Conservation (phyloP, 2,329 filamentous ascomycete genomes). For the Fusarium fujikuroi region DNA sequence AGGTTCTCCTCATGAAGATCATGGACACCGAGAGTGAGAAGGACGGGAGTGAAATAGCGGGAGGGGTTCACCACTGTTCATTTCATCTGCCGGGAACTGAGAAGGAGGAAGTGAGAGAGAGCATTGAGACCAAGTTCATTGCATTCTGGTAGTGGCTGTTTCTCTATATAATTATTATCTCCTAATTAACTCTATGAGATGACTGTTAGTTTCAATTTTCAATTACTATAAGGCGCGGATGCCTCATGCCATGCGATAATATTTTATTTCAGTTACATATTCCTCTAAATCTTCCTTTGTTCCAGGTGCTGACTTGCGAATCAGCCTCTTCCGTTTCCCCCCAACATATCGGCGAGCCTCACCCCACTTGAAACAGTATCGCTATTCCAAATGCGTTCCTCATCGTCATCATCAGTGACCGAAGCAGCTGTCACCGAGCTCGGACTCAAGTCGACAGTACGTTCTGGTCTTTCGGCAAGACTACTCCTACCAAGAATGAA, state of each 20-base stretch:
- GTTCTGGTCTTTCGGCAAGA: not conserved
- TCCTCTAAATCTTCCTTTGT: too few species aligned
- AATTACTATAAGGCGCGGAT: not conserved
- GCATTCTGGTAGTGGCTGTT: not conserved
- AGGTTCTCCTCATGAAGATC: not conserved
- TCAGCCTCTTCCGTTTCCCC: too few species aligned
- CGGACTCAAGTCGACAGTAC: not conserved
- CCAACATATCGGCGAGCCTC: not conserved
- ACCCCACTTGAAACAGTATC: not conserved
- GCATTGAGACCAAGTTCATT: not conserved
- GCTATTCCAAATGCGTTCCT: not conserved
- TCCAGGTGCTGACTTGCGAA: too few species aligned
- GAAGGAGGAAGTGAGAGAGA: not conserved
- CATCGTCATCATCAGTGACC: too few species aligned
- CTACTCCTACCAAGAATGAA: not conserved
- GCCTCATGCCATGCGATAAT: not conserved
- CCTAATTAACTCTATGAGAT: accelerated
- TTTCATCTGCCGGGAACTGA: not conserved
- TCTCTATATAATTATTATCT: accelerated
- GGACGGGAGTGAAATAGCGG: not conserved
- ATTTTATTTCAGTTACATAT: too few species aligned
- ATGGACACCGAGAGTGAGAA: not conserved
- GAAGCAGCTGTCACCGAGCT: not conserved
- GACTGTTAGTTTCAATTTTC: too few species aligned
- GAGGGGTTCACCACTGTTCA: not conserved